Base-by-base conservation (phyloP, 108 stramenopile species). In the Epithemia pelagica region DNA sequence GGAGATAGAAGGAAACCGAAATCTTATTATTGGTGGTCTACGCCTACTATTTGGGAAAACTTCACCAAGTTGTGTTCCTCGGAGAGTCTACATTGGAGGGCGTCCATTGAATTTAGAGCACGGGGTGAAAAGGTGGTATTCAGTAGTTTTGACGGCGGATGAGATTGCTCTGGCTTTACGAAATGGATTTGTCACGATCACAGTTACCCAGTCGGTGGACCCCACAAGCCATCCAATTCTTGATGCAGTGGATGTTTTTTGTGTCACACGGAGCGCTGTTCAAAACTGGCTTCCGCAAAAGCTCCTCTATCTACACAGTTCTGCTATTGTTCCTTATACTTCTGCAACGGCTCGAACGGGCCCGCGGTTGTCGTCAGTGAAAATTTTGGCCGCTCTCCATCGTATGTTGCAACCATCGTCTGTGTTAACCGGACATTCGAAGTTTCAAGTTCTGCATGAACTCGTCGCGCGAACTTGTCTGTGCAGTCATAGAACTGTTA, bases 211-310 rank as follows among this genome's bases (percentile, higher is more conserved):
- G 33, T 68, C 82, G 26, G 72, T 79, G 24, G 85, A 88, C 30
- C 52, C 66, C 27, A 52, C 68, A 3, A 78, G 65, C 61, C 68
- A 61, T 29, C 66, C 84, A 29, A 58, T 84, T 3, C 70, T 94
- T 25, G 92, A 94, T 74, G 68, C 82, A 0, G 62, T 94, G 31
- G 92, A 91, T 64, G 87, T 91, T 21, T 91, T 83, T 66, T 85
- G 72, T 27, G 37, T 71, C 19, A 65, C 73, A 18, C 65, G 76
- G 51, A 37, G 59, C 20, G 33, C 64, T 24, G 10, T 81, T 0
- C 63, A 58, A 0, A 37, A 2, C 21, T 66, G 55, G 53, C 26
- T 76, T 23, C 55, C 68, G 30, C 59, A 31, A 46, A 46, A 46
- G 37, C 37, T 2, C 15, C 15, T 5, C 37, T 46, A 46, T 46